Evolutionary conservation across 176 grass and related monocot genomes (phyloP).

Genomic region (Avena sativa): DNA sequence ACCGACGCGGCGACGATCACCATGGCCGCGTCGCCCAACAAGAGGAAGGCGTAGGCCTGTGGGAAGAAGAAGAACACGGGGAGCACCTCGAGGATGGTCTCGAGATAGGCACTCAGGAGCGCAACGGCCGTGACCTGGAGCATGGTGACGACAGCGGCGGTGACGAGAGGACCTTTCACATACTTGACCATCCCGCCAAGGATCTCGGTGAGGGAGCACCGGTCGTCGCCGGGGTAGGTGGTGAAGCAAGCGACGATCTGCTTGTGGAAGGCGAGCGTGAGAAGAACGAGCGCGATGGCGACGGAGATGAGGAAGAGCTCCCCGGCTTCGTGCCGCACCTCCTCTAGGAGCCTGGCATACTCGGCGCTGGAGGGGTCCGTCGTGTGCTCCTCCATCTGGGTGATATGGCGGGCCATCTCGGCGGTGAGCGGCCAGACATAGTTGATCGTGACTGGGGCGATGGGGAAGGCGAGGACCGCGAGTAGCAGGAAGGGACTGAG

Average conservation of each 20-base stretch:
- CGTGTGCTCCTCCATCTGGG: not conserved
- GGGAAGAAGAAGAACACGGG: not conserved
- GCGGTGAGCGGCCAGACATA: not conserved
- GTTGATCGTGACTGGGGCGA: not conserved
- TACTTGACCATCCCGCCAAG: not conserved
- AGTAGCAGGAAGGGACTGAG: conserved; percentile 12
- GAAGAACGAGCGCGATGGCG: not conserved
- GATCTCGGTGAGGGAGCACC: conserved; percentile 2
- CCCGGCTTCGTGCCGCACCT: not conserved
- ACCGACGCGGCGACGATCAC: conserved; percentile 34
- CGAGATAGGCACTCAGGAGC: not conserved
- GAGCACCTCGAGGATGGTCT: not conserved
- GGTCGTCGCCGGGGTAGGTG: conserved; percentile 36
- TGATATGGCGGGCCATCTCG: not conserved
- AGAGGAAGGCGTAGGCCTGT: not conserved
- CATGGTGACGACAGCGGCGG: not conserved
- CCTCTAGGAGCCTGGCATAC: conserved; percentile 1
- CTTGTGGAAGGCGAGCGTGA: not conserved
- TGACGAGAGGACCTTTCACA: conserved; percentile 17
- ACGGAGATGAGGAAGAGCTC: not conserved
- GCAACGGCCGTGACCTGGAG: not conserved
- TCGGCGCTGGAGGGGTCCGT: conserved; percentile 25
- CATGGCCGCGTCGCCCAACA: not conserved
- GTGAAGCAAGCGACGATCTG: conserved; percentile 26
- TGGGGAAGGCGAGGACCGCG: not conserved